Evolutionary conservation across 2,329 filamentous ascomycete genomes (phyloP).

Genomic region (Neonectria magnoliae): DNA sequence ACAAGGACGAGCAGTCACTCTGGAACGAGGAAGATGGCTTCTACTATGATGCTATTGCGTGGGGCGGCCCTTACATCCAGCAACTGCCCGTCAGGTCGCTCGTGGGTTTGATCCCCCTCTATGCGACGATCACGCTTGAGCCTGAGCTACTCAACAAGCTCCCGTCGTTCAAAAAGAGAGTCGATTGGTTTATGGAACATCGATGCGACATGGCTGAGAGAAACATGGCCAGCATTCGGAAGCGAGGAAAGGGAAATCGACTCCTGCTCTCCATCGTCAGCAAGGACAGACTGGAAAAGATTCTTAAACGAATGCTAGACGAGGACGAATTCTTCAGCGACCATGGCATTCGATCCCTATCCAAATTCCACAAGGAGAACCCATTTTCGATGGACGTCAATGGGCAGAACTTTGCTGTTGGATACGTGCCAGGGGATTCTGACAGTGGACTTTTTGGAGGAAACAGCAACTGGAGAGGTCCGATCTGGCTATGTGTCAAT

Average conservation of each 20-base stretch:
- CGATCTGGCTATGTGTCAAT: constrained; percentile 96
- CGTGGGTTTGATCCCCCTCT: constrained; percentile 92
- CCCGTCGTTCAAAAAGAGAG: constrained; percentile 89
- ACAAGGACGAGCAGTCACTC: constrained; percentile 79
- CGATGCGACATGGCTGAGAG: constrained; percentile 86
- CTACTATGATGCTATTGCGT: constrained; percentile 98
- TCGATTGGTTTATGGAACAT: constrained; percentile 95
- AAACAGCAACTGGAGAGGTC: constrained; percentile 97
- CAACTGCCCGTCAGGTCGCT: constrained; percentile 92
- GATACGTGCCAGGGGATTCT: constrained; percentile 94
- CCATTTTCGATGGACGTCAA: constrained; percentile 97
- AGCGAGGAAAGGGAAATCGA: constrained; percentile 88
- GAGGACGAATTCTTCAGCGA: constrained; percentile 93
- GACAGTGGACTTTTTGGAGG: constrained; percentile 95
- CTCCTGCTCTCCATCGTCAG: constrained; percentile 90
- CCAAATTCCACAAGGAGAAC: constrained; percentile 88
- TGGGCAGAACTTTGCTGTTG: constrained; percentile 85
- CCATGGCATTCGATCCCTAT: constrained; percentile 90
- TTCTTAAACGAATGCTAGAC: constrained; percentile 90
- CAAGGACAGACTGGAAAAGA: constrained; percentile 90
- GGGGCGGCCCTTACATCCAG: constrained; percentile 92
- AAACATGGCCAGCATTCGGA: constrained; percentile 93
- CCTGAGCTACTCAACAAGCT: constrained; percentile 93
- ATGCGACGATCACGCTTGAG: constrained; percentile 90
- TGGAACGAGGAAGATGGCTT: constrained; percentile 98